Percentiles rank a stretch among this genome's conserved stretches.
These are phyloP conservation scores for Ophiostoma angusticollis DNA, from an alignment of 2,329 filamentous ascomycete species.

Conservation along the genomic window DNA sequence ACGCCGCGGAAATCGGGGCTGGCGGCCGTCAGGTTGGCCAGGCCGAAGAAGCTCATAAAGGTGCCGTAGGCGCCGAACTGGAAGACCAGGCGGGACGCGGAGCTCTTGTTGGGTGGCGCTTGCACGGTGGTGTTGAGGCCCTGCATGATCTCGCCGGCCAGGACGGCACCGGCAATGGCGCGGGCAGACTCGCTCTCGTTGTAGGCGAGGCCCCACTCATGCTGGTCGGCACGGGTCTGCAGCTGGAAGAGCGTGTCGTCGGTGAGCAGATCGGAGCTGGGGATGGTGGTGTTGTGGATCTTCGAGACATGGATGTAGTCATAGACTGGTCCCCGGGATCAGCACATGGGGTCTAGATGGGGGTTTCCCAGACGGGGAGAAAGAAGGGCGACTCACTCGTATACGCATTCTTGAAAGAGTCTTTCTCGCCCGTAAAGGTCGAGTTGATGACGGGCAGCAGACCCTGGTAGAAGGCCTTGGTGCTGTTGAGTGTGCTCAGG, in stretches of 20 bases:
- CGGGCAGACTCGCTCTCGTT: conserved; percentile 57
- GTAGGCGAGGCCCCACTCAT: conserved; percentile 76
- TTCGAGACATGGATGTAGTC: conserved; percentile 47
- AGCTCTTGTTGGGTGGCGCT: conserved; percentile 16
- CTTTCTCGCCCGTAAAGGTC: conserved; percentile 32
- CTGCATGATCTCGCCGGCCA: conserved; percentile 41
- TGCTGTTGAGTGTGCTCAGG: conserved; percentile 29
- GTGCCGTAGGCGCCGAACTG: conserved; percentile 50
- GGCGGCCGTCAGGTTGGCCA: conserved; percentile 36
- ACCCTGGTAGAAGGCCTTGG: conserved; percentile 45
- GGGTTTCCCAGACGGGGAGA: neutral
- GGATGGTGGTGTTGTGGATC: conserved; percentile 50
- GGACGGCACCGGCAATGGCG: conserved; percentile 43
- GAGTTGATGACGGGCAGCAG: conserved; percentile 42
- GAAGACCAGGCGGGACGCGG: conserved; percentile 31
- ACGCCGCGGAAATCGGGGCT: conserved; percentile 58
- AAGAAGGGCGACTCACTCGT: conserved; percentile 33
- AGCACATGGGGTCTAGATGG: too few relatives aligned
- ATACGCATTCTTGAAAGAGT: conserved; percentile 48
- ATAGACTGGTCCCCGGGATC: conserved; percentile 30
- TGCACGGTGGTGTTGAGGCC: conserved; percentile 39
- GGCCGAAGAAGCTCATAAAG: conserved; percentile 52
- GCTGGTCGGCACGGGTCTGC: conserved; percentile 59
- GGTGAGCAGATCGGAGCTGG: conserved; percentile 46
- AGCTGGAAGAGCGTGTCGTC: conserved; percentile 47